Conservation (phyloP, 495 filamentous ascomycete genomes). For the Penicillium ucsense region DNA sequence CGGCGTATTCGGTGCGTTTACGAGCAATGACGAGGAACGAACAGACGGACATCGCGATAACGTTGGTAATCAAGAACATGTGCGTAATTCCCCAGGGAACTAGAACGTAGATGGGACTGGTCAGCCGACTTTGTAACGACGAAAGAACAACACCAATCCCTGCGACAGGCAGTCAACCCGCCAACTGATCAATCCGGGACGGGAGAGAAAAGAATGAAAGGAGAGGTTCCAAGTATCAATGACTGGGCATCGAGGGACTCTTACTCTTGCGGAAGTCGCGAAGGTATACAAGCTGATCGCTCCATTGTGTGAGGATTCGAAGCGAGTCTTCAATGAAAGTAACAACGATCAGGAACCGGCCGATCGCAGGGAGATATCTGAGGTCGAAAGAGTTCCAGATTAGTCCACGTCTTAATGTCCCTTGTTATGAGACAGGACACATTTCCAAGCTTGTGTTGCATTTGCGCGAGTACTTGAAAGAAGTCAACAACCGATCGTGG, state of each 20-base stretch:
- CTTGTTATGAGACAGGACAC: conserved; percentile 8
- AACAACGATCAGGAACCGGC: conserved; percentile 94
- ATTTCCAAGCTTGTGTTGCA: too few species aligned
- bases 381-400: conserved; percentile 23
- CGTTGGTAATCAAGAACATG: conserved; percentile 84
- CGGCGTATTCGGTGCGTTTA: conserved; percentile 85
- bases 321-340: conserved; percentile 97
- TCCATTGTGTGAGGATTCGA: conserved; percentile 96
- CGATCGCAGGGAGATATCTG: conserved; percentile 90
- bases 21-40: conserved; percentile 81
- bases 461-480: too few species aligned
- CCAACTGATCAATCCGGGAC: too few species aligned
- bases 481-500: too few species aligned
- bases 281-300: conserved; percentile 86
- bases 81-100: conserved; percentile 88
- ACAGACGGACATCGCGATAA: conserved; percentile 77
- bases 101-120: conserved; percentile 22
- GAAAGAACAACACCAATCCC: too few species aligned
- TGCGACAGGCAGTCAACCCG: too few species aligned
- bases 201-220: too few species aligned
- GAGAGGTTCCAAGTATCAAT: too few species aligned
- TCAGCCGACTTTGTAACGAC: too few species aligned
- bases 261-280: conserved; percentile 89
- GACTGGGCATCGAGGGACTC: conserved; percentile 9
- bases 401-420: conserved; percentile 17